Evolutionary conservation across 129 eudicot genomes (phyloP).

Genomic region (carrot (Daucus carota)): DH1_v3.0 NC_030385.2:36627001-36627500

Average conservation of each 20-base stretch:
- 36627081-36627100: neutral
- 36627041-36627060: neutral
- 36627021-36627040: neutral
- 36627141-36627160: neutral
- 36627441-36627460: no score
- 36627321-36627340: neutral
- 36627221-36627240: neutral
- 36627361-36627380: neutral
- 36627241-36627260: no score
- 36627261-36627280: neutral
- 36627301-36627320: neutral
- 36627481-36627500: no score
- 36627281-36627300: neutral
- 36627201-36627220: neutral
- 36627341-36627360: constrained; percentile 6
- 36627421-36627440: neutral
- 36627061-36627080: neutral
- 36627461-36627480: no score
- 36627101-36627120: neutral
- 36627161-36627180: neutral
- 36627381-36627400: no score
- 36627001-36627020: neutral
- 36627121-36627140: neutral
- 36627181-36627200: no score
- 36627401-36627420: neutral